Evolutionary conservation across 148 eudicot species (phyloP).

Genomic region (Bassia scoparia): DNA sequence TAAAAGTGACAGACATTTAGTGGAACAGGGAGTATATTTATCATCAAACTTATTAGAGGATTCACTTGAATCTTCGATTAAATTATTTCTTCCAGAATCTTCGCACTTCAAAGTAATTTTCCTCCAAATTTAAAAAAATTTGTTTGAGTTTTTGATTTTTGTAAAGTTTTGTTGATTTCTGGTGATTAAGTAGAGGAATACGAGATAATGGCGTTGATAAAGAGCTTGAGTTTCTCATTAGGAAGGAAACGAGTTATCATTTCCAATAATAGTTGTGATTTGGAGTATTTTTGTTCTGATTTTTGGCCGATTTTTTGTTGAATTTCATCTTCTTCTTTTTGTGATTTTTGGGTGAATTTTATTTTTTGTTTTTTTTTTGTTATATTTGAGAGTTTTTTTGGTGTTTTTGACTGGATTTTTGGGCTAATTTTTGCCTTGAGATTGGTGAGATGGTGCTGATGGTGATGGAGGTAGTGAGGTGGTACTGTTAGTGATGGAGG

Average conservation of each 20-base stretch:
- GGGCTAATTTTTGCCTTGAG: too few species aligned
- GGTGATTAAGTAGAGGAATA: conserved; percentile 1
- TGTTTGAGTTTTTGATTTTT: neutral
- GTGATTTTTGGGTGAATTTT: too few species aligned
- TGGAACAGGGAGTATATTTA: too few species aligned
- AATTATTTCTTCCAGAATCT: conserved; percentile 7
- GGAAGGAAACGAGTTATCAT: conserved; percentile 62
- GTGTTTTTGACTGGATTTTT: too few species aligned
- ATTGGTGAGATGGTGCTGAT: too few species aligned
- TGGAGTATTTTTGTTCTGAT: conserved; percentile 37
- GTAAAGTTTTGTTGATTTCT: neutral
- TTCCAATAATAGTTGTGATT: conserved; percentile 28
- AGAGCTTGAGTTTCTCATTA: conserved; percentile 46
- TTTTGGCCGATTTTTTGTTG: conserved; percentile 21
- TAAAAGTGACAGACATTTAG: too few species aligned
- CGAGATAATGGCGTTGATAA: conserved; percentile 41
- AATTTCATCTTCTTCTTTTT: too few species aligned
- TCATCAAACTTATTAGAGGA: conserved; percentile 7
- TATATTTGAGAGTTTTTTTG: too few species aligned
- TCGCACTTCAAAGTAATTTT: neutral
- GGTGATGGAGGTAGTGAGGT: too few species aligned
- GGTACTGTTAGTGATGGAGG: too few species aligned
- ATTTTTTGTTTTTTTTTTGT: too few species aligned
- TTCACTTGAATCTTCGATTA: conserved; percentile 1
- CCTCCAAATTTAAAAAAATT: neutral